Conservation (phyloP, 2,329 filamentous ascomycete genomes). For the Trichophyton schoenleinii region DNA sequence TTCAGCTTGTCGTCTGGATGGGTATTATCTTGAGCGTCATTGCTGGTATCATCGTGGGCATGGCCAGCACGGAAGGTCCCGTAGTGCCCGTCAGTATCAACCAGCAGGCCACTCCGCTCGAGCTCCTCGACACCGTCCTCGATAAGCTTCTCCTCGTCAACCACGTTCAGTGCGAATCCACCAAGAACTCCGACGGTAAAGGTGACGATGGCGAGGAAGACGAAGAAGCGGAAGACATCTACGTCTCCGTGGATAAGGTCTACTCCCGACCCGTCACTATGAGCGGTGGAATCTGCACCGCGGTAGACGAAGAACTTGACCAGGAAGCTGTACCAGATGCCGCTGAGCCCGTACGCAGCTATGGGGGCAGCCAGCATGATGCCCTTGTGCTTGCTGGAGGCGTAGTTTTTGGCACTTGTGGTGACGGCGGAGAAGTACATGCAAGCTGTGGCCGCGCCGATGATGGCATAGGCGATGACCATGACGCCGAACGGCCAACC, state of each 20-base stretch:
- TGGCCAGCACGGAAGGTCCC: slow-evolving; percentile 30
- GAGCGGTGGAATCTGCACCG: slow-evolving; percentile 43
- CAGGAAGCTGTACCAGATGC: slow-evolving; percentile 90
- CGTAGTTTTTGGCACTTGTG: slow-evolving; percentile 96
- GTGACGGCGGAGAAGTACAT: slow-evolving; percentile 90
- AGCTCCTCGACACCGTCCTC: slow-evolving; percentile 81
- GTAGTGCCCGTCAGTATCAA: slow-evolving; percentile 41
- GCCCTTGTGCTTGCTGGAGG: slow-evolving; percentile 72
- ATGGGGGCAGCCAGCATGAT: slow-evolving; percentile 83
- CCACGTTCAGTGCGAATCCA: slow-evolving; percentile 58
- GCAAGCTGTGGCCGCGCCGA: slow-evolving; percentile 71
- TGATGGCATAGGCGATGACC: slow-evolving; percentile 68
- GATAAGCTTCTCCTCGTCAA: slow-evolving; percentile 58
- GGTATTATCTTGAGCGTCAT: slow-evolving; percentile 8
- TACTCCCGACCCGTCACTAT: slow-evolving; percentile 54
- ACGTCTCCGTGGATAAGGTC: slow-evolving; percentile 41
- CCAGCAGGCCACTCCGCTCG: slow-evolving; percentile 74
- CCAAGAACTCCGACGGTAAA: slow-evolving; percentile 60
- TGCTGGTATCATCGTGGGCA: slow-evolving; percentile 4
- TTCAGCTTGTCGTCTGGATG: slow-evolving; percentile 51
- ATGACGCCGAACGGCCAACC: slow-evolving; percentile 69
- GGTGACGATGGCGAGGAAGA: slow-evolving; percentile 68
- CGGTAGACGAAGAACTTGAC: slow-evolving; percentile 45
- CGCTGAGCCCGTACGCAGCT: slow-evolving; percentile 81
- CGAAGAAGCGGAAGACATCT: slow-evolving; percentile 73